A percentile compares a stretch with the other conserved stretches of the same genome.
These are phyloP conservation scores for Salvia sclarea DNA, from an alignment of 305 asterid genomes.

Conservation along the genomic window DNA sequence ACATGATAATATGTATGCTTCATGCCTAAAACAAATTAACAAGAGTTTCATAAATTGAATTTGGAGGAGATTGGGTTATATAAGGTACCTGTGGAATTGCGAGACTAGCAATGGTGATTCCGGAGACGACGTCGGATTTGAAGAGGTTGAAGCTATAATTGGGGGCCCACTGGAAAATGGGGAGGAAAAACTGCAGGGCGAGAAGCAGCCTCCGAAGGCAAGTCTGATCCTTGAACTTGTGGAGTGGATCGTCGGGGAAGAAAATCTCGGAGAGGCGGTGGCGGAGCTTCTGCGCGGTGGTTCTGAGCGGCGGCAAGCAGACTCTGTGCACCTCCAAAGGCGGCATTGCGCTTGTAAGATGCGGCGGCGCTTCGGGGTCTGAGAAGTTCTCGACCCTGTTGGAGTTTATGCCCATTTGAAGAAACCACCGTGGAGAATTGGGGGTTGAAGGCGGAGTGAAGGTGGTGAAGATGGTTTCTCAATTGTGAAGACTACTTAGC, in stretches of 20 bases:
- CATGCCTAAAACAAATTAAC: neutral
- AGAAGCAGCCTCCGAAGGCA: slow-evolving; percentile 46
- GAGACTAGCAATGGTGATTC: slow-evolving; percentile 86
- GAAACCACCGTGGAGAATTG: neutral
- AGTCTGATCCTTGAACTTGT: slow-evolving; percentile 70
- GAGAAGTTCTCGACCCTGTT: slow-evolving; percentile 58
- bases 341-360: slow-evolving; percentile 18
- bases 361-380: slow-evolving; percentile 25
- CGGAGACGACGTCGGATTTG: slow-evolving; percentile 70
- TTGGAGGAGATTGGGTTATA: neutral
- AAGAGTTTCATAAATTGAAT: too few relatives aligned
- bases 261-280: slow-evolving; percentile 65
- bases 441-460: neutral
- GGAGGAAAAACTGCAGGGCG: slow-evolving; percentile 49
- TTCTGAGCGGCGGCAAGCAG: slow-evolving; percentile 63
- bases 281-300: slow-evolving; percentile 63
- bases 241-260: slow-evolving; percentile 86
- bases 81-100: slow-evolving; percentile 87
- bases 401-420: slow-evolving; percentile 55
- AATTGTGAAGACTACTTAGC: too few relatives aligned
- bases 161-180: slow-evolving; percentile 81
- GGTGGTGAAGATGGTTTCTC: neutral
- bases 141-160: slow-evolving; percentile 49
- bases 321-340: slow-evolving; percentile 59
- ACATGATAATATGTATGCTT: too few relatives aligned